Conservation (phyloP, 495 filamentous ascomycete species). For the Lepraria neglecta region DNA sequence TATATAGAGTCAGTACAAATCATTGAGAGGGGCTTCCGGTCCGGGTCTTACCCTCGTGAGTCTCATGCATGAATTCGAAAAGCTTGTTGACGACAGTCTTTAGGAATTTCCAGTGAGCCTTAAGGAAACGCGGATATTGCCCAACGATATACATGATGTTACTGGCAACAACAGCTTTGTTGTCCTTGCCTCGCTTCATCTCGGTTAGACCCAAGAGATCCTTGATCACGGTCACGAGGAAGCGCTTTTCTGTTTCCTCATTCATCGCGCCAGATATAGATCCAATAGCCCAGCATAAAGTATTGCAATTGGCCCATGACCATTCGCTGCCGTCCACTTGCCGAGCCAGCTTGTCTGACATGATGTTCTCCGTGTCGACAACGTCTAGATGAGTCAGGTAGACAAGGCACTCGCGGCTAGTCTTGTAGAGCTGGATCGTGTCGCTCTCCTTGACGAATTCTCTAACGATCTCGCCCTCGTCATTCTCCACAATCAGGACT, state of each 20-base stretch:
- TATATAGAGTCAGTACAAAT: not conserved
- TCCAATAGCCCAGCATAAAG: slow-evolving; percentile 97
- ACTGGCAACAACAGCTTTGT: slow-evolving; percentile 97
- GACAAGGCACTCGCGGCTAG: slow-evolving; percentile 92
- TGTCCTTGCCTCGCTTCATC: slow-evolving; percentile 98
- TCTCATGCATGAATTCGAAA: slow-evolving; percentile 99
- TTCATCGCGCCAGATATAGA: slow-evolving; percentile 99
- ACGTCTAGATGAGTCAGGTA: slow-evolving; percentile 98
- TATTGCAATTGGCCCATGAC: slow-evolving; percentile 99
- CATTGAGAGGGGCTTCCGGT: not conserved
- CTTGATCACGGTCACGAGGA: slow-evolving; percentile 97
- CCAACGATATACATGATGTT: slow-evolving; percentile 99
- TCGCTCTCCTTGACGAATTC: slow-evolving; percentile 99
- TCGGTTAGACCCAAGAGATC: slow-evolving; percentile 96
- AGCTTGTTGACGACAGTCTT: slow-evolving; percentile 99
- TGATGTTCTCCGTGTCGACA: slow-evolving; percentile 93
- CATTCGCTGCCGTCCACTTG: slow-evolving; percentile 94
- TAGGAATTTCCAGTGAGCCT: slow-evolving; percentile 99
- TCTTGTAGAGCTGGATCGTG: slow-evolving; percentile 98
- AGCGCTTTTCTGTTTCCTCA: slow-evolving; percentile 97
- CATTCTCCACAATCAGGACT: slow-evolving; percentile 98
- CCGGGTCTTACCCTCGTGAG: slow-evolving; percentile 62
- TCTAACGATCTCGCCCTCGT: slow-evolving; percentile 97
- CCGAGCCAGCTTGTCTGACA: slow-evolving; percentile 93
- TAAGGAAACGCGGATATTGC: slow-evolving; percentile 95